These are phyloP conservation scores for Geotrichum reessii DNA, from an alignment of 1,139 yeast species.

Conservation along the genomic window DNA sequence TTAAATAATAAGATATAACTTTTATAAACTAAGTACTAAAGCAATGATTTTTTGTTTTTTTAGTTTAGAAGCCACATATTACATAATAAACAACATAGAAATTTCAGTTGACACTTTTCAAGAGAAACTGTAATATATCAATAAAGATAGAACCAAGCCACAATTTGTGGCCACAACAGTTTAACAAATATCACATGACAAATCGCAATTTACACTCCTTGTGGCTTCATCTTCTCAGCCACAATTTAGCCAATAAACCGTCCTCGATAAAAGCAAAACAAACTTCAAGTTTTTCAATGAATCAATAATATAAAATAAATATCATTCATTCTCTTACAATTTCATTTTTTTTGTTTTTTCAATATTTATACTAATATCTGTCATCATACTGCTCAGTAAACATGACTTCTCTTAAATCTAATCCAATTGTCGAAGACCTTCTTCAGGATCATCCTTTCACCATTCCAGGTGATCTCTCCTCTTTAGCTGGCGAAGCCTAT, in stretches of 20 bases:
- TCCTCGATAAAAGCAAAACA: not conserved
- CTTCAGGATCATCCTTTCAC: conserved; percentile 22
- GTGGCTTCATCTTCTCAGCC: conserved; percentile 20
- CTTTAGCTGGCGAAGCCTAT: conserved; percentile 27
- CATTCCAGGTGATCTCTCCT: conserved; percentile 24
- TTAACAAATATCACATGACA: conserved; percentile 18
- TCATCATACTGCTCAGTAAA: not conserved
- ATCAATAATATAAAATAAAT: not conserved
- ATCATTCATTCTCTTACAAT: not conserved
- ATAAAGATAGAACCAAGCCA: not conserved
- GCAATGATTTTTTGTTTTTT: too few relatives aligned
- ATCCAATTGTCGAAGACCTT: conserved; percentile 6
- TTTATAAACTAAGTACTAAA: not conserved
- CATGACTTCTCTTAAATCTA: conserved; percentile 12
- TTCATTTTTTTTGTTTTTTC: not conserved
- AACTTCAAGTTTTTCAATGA: not conserved
- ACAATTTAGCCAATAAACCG: conserved; percentile 5
- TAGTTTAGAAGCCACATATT: too few relatives aligned
- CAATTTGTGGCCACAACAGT: conserved; percentile 6
- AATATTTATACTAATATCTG: not conserved
- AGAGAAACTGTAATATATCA: too few relatives aligned
- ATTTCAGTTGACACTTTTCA: not conserved
- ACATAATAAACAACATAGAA: not conserved
- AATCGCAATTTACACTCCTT: conserved; percentile 16
- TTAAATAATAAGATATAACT: not conserved